Percentiles rank a stretch among this genome's conserved stretches.
Evolutionary conservation across 768 basidiomycete species (phyloP).

Genomic region (Cubamyces sp.): DNA sequence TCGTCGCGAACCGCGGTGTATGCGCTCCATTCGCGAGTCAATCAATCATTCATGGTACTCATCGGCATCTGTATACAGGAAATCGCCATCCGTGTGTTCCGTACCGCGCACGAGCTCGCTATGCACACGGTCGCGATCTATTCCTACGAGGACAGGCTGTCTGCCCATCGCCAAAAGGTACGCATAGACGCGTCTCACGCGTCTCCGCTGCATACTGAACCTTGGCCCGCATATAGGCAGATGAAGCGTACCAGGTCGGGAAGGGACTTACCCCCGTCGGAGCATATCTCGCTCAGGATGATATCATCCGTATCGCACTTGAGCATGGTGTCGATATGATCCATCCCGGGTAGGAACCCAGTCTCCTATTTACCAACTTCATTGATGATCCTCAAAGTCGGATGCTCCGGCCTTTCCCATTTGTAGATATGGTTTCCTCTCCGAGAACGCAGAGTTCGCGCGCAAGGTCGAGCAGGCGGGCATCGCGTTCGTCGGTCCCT

Average conservation of each 20-base stretch:
- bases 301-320: slow-evolving; percentile 94
- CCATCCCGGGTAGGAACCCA: slow-evolving; percentile 77
- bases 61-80: slow-evolving; percentile 55
- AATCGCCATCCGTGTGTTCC: slow-evolving; percentile 98
- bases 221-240: slow-evolving; percentile 59
- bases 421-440: slow-evolving; percentile 91
- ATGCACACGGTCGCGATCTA: slow-evolving; percentile 99
- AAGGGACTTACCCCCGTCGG: slow-evolving; percentile 95
- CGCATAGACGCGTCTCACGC: slow-evolving; percentile 15
- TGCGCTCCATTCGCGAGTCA: slow-evolving; percentile 1
- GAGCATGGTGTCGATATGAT: slow-evolving; percentile 99
- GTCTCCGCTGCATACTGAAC: not conserved
- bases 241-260: slow-evolving; percentile 98
- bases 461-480: slow-evolving; percentile 97
- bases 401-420: not conserved
- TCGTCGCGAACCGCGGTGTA: slow-evolving; percentile 92
- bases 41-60: not conserved
- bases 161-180: slow-evolving; percentile 97
- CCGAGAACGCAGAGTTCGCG: slow-evolving; percentile 97
- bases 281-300: slow-evolving; percentile 96
- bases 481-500: slow-evolving; percentile 93
- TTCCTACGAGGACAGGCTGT: slow-evolving; percentile 95
- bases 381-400: slow-evolving; percentile 19
- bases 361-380: slow-evolving; percentile 2
- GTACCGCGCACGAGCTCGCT: slow-evolving; percentile 96